Conservation (phyloP, 495 filamentous ascomycete species). For the Cercophora samala region DNA sequence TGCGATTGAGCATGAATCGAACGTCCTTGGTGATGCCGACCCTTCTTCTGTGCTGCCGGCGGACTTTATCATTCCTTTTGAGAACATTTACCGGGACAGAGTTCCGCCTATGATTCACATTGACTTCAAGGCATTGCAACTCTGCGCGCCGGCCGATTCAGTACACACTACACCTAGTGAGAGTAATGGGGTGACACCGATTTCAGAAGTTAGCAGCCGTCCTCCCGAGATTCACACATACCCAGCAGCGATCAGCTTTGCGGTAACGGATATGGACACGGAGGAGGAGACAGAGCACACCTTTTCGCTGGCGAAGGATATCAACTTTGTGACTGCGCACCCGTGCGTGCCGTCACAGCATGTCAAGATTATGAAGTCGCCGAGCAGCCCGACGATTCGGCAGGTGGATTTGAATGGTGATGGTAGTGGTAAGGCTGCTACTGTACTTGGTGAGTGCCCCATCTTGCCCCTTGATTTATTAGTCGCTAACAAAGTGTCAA, state of each 20-base stretch:
- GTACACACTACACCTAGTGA: slow-evolving; percentile 35
- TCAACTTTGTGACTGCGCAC: slow-evolving; percentile 63
- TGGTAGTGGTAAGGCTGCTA: slow-evolving; percentile 41
- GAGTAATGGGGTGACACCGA: slow-evolving; percentile 33
- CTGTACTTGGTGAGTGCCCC: slow-evolving; percentile 36
- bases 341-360: slow-evolving; percentile 58
- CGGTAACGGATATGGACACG: slow-evolving; percentile 39
- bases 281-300: slow-evolving; percentile 40
- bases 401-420: slow-evolving; percentile 47
- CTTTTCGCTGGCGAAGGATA: slow-evolving; percentile 56
- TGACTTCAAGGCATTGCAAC: slow-evolving; percentile 43
- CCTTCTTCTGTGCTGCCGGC: slow-evolving; percentile 48
- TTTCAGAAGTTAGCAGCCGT: slow-evolving; percentile 33
- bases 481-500: slow-evolving; percentile 26
- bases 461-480: not conserved
- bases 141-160: slow-evolving; percentile 37
- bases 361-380: slow-evolving; percentile 46
- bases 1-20: slow-evolving; percentile 49
- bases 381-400: slow-evolving; percentile 49
- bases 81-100: slow-evolving; percentile 47
- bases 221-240: slow-evolving; percentile 43
- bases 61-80: slow-evolving; percentile 56
- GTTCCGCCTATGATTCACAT: slow-evolving; percentile 38
- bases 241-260: slow-evolving; percentile 53
- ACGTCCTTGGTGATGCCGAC: slow-evolving; percentile 51